A percentile compares a stretch with the other conserved stretches of the same genome.
Evolutionary conservation across 169 alveolate genomes (phyloP).

Genomic region (Eimeria falciformis): DNA sequence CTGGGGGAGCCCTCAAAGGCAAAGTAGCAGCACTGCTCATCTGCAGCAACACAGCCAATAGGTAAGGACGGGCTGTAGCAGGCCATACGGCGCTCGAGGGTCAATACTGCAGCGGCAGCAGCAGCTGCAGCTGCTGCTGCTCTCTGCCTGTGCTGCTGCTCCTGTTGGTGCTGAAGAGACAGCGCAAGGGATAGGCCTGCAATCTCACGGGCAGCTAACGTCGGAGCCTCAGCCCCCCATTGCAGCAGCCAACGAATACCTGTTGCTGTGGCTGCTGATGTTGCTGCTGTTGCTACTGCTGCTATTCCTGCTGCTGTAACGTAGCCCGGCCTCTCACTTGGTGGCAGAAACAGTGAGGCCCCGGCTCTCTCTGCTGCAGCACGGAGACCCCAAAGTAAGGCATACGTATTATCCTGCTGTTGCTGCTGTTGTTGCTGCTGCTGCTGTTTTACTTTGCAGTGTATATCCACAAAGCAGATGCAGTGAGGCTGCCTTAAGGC

Average conservation of each 20-base stretch:
- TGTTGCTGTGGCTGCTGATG: neutral
- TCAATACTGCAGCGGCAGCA: neutral
- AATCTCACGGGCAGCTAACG: neutral
- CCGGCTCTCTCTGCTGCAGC: conserved; percentile 47
- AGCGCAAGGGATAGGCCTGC: neutral
- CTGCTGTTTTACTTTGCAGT: conserved; percentile 5
- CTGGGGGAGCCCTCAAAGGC: conserved; percentile 29
- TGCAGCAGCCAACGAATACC: conserved; percentile 30
- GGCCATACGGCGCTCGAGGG: conserved; percentile 21
- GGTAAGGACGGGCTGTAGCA: conserved; percentile 20
- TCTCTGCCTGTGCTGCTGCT: conserved; percentile 14
- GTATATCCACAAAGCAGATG: conserved; percentile 25
- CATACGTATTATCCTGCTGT: neutral
- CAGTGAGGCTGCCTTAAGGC: conserved; percentile 10
- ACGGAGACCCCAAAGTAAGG: neutral
- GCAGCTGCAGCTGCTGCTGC: conserved; percentile 33
- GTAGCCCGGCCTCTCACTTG: neutral
- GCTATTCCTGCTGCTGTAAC: neutral
- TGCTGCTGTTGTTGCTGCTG: conserved; percentile 46
- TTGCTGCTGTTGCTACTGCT: conserved; percentile 8
- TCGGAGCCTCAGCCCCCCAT: conserved; percentile 23
- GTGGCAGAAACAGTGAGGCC: conserved; percentile 3
- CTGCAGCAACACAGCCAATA: conserved; percentile 24
- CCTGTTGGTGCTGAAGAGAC: neutral
- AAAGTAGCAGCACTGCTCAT: conserved; percentile 60